phyloP scores from a whole-genome alignment of 768 basidiomycete genomes.

The Suillus subluteus region DNA sequence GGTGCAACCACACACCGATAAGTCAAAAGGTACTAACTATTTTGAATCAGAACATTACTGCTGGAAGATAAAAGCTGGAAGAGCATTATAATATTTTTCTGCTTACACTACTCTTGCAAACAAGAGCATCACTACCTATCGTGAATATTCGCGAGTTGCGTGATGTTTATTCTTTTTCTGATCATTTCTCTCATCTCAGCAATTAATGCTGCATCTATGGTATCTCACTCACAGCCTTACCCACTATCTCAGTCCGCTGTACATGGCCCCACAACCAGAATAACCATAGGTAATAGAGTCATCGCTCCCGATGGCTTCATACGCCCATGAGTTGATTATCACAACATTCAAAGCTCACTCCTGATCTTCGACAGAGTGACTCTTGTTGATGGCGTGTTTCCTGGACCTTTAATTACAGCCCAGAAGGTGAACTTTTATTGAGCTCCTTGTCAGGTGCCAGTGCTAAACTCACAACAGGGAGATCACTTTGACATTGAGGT shows the following conservation, averaged over 20 bases:
- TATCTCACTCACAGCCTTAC: constrained; percentile 17
- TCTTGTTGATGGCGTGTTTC: constrained; percentile 46
- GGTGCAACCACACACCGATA: not conserved
- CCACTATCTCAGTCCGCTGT: constrained; percentile 16
- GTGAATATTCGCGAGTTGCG: constrained; percentile 2
- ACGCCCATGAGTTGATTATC: constrained; percentile 34
- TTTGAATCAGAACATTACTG: too few species aligned
- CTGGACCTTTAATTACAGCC: constrained; percentile 47
- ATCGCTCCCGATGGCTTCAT: constrained; percentile 53
- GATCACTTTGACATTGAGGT: constrained; percentile 48
- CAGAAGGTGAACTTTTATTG: constrained; percentile 33
- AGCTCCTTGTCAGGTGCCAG: not conserved
- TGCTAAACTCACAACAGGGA: constrained; percentile 31
- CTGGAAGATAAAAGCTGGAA: not conserved
- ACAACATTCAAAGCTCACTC: not conserved
- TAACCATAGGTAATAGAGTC: constrained; percentile 41
- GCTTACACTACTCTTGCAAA: not conserved
- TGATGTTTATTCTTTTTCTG: constrained; percentile 17
- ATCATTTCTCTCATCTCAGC: constrained; percentile 14
- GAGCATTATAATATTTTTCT: too few species aligned
- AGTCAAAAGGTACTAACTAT: not conserved
- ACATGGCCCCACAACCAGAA: constrained; percentile 23
- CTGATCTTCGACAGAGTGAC: constrained; percentile 35
- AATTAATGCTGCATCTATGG: constrained; percentile 20
- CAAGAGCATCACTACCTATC: not conserved